Evolutionary conservation across 805 yeast genomes (phyloP).

Genomic region (Kregervanrija fluxuum): DNA sequence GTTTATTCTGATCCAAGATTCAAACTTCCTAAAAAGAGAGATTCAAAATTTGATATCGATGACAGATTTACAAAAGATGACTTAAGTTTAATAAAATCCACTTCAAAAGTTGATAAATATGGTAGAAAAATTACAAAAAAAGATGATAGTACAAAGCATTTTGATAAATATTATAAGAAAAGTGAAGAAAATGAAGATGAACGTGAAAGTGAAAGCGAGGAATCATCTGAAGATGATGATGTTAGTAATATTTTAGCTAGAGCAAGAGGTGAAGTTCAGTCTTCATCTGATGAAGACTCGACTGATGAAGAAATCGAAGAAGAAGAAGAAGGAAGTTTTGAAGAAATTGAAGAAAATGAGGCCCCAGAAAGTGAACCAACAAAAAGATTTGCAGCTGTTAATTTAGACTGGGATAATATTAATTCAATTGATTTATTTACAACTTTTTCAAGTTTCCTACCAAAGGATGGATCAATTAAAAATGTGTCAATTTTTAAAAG

Average conservation of each 20-base stretch:
- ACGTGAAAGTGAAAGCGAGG: slow-evolving; percentile 20
- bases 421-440: slow-evolving; percentile 83
- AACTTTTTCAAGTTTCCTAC: slow-evolving; percentile 79
- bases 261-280: slow-evolving; percentile 52
- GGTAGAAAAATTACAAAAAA: slow-evolving; percentile 61
- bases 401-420: slow-evolving; percentile 97
- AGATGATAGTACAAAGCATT: slow-evolving; percentile 27
- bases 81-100: slow-evolving; percentile 48
- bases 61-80: slow-evolving; percentile 71
- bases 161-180: slow-evolving; percentile 58
- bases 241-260: slow-evolving; percentile 23
- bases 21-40: slow-evolving; percentile 61
- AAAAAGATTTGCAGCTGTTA: slow-evolving; percentile 78
- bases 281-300: slow-evolving; percentile 35
- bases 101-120: slow-evolving; percentile 71
- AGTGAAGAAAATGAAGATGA: slow-evolving; percentile 27
- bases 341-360: slow-evolving; percentile 45
- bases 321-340: slow-evolving; percentile 30
- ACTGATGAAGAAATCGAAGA: slow-evolving; percentile 27
- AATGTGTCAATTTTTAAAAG: slow-evolving; percentile 77
- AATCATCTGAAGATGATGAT: slow-evolving; percentile 26
- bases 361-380: slow-evolving; percentile 90
- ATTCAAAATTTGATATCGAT: slow-evolving; percentile 72
- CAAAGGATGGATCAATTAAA: slow-evolving; percentile 59
- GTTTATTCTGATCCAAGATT: slow-evolving; percentile 88